phyloP scores from a whole-genome alignment of 1,284 basidiomycete genomes.

The Naganishia liquefaciens region DNA sequence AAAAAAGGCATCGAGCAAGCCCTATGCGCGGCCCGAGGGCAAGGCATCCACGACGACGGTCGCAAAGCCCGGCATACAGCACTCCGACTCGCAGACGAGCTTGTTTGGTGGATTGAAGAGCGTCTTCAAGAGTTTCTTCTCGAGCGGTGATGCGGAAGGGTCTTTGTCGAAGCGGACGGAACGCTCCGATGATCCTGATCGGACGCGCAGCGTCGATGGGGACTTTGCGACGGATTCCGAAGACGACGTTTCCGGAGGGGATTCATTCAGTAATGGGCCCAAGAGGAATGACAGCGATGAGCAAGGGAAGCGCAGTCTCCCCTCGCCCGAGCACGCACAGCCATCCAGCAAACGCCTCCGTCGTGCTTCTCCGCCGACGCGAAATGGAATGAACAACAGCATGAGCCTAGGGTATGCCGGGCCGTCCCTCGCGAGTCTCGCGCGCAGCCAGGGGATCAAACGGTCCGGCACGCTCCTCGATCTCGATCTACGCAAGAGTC shows the following conservation, averaged over 20 bases:
- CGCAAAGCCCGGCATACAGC: neutral
- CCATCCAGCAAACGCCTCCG: constrained; percentile 8
- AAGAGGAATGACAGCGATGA: neutral
- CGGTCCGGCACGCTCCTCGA: constrained; percentile 17
- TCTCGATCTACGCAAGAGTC: constrained; percentile 1
- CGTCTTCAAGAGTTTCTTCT: constrained; percentile 13
- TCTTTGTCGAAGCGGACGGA: neutral
- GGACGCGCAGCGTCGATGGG: constrained; percentile 16
- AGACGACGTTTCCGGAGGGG: constrained; percentile 1
- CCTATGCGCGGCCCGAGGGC: constrained; percentile 7
- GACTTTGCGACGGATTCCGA: constrained; percentile 4
- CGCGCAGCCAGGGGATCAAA: neutral
- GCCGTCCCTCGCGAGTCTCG: neutral
- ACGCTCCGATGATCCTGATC: constrained; percentile 10
- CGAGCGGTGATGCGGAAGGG: neutral
- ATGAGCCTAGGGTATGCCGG: constrained; percentile 5
- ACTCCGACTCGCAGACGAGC: constrained; percentile 16
- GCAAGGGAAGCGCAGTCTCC: neutral
- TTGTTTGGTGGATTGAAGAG: constrained; percentile 21
- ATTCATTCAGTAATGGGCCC: constrained; percentile 2
- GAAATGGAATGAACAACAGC: neutral
- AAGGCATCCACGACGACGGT: neutral
- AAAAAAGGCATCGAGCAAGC: constrained; percentile 9
- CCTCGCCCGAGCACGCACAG: constrained; percentile 2
- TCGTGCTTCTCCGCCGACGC: neutral